These are phyloP conservation scores for Lachnellula suecica DNA, from an alignment of 2,329 filamentous ascomycete genomes.

Conservation along the genomic window DNA sequence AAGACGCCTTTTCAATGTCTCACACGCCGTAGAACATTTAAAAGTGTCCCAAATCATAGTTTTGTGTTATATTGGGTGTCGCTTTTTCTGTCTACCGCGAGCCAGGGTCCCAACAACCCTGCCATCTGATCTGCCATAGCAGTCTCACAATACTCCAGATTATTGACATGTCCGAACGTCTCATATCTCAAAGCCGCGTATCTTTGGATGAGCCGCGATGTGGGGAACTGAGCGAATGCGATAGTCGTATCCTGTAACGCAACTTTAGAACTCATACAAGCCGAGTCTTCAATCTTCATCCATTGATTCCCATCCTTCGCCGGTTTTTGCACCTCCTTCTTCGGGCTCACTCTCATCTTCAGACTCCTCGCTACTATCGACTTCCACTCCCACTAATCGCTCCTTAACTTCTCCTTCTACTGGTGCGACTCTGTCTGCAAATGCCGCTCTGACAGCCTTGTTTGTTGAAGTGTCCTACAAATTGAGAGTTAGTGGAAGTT, in stretches of 20 bases:
- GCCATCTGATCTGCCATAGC: too few species aligned
- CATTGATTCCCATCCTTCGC: conserved; percentile 49
- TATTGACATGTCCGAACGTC: not conserved
- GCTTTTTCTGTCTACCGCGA: too few species aligned
- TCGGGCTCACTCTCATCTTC: conserved; percentile 58
- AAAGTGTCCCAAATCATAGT: too few species aligned
- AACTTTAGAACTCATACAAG: not conserved
- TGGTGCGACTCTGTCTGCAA: conserved; percentile 68
- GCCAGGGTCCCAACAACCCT: too few species aligned
- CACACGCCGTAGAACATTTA: too few species aligned
- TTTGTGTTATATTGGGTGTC: too few species aligned
- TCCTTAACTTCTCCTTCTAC: conserved; percentile 67
- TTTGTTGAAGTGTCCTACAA: conserved; percentile 67
- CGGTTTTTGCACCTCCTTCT: conserved; percentile 45
- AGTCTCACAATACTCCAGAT: not conserved
- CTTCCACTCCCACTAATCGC: conserved; percentile 71
- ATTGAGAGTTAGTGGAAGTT: conserved; percentile 10
- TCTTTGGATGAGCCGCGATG: too few species aligned
- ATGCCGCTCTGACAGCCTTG: conserved; percentile 77
- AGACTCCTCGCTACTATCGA: conserved; percentile 64
- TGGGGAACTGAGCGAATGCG: not conserved
- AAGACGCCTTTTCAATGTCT: too few species aligned
- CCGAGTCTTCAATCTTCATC: conserved; percentile 48
- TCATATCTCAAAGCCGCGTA: not conserved
- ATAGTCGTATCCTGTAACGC: not conserved